phyloP scores from a whole-genome alignment of 306 rosid species.

The Purshia tridentata region DNA sequence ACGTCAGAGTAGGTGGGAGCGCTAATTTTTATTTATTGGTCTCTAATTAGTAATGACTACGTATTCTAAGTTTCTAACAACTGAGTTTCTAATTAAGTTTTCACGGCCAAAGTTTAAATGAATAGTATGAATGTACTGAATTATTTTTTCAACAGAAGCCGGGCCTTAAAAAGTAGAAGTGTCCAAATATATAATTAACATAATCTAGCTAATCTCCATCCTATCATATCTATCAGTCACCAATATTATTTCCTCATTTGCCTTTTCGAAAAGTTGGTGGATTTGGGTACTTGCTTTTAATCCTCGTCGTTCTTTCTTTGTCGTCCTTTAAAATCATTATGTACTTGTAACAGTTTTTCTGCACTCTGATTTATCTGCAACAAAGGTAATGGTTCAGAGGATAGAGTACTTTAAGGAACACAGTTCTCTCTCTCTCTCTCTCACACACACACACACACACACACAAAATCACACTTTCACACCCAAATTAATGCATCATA shows the following conservation, averaged over 20 bases:
- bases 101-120: too few relatives aligned
- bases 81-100: too few relatives aligned
- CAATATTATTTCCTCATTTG: neutral
- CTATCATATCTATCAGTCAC: neutral
- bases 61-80: too few relatives aligned
- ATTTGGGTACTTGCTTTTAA: neutral
- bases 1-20: too few relatives aligned
- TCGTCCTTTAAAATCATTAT: slow-evolving; percentile 4
- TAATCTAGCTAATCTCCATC: too few relatives aligned
- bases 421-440: neutral
- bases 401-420: neutral
- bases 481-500: slow-evolving; percentile 11
- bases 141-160: too few relatives aligned
- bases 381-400: neutral
- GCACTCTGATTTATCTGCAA: neutral
- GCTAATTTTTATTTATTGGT: too few relatives aligned
- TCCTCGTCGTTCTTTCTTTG: neutral
- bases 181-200: too few relatives aligned
- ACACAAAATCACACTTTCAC: too few relatives aligned
- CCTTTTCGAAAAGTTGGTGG: neutral
- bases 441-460: neutral
- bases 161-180: too few relatives aligned
- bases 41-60: too few relatives aligned
- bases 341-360: neutral
- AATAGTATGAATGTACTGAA: too few relatives aligned